These are phyloP conservation scores for Pleurostoma richardsiae DNA, from an alignment of 2,329 filamentous ascomycete genomes.

Conservation along the genomic window DNA sequence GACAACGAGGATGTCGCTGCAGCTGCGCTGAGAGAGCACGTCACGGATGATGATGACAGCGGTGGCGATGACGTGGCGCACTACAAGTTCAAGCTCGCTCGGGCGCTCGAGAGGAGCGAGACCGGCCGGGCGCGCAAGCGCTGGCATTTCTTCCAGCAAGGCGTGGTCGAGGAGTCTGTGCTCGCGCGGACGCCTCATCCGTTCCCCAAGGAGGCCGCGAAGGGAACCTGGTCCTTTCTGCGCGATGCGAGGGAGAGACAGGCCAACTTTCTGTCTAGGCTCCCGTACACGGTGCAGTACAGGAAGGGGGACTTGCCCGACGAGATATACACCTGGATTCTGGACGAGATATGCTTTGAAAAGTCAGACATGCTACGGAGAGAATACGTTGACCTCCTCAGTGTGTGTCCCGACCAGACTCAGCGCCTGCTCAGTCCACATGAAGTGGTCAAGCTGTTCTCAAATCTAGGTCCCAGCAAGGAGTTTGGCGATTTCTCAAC, in stretches of 20 bases:
- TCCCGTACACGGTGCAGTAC: constrained; percentile 49
- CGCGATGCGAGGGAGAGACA: constrained; percentile 44
- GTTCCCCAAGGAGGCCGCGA: constrained; percentile 31
- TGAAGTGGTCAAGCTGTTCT: constrained; percentile 49
- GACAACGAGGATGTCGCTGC: constrained; percentile 2
- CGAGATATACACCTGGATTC: constrained; percentile 61
- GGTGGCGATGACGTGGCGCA: constrained; percentile 38
- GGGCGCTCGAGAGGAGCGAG: constrained; percentile 46
- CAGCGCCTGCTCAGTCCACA: constrained; percentile 36
- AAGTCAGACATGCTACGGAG: constrained; percentile 47
- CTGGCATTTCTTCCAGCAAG: constrained; percentile 46
- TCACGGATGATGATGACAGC: constrained; percentile 25
- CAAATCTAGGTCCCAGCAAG: constrained; percentile 49
- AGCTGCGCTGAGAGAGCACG: constrained; percentile 15
- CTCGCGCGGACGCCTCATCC: constrained; percentile 14
- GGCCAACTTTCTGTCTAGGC: constrained; percentile 57
- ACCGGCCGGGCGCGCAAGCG: constrained; percentile 25
- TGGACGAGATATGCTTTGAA: constrained; percentile 54
- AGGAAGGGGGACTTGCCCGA: constrained; percentile 48
- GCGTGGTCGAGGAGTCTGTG: constrained; percentile 18
- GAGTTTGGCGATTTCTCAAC: constrained; percentile 29
- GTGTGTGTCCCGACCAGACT: constrained; percentile 36
- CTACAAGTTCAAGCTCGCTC: constrained; percentile 26
- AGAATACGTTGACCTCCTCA: constrained; percentile 55
- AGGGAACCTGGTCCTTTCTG: constrained; percentile 42